Conservation (phyloP, 371 early-diverging fungal species). For the Apophysomyces elegans region DNA sequence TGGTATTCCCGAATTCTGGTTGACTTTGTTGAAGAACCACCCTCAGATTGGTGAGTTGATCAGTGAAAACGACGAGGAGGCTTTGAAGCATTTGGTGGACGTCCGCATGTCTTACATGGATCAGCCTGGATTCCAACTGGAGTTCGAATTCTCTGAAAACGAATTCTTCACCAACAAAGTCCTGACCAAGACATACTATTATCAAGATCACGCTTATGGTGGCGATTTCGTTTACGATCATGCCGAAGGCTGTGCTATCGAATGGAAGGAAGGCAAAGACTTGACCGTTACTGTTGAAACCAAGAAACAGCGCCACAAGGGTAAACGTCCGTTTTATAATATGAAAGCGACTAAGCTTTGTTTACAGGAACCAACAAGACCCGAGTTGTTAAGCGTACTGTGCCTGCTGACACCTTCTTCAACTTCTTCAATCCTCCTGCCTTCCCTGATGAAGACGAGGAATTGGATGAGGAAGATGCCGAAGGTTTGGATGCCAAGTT, state of each 20-base stretch:
- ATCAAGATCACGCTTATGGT: slow-evolving; percentile 71
- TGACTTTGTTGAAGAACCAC: slow-evolving; percentile 87
- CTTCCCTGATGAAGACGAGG: slow-evolving; percentile 76
- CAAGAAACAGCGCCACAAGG: slow-evolving; percentile 98
- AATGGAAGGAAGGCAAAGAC: slow-evolving; percentile 97
- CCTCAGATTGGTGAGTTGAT: slow-evolving; percentile 80
- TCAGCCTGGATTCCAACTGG: slow-evolving; percentile 91
- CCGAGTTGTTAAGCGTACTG: slow-evolving; percentile 94
- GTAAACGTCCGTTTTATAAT: slow-evolving; percentile 25
- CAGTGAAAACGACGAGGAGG: slow-evolving; percentile 88
- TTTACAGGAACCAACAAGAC: slow-evolving; percentile 88
- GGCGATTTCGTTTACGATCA: slow-evolving; percentile 88
- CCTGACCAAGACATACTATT: slow-evolving; percentile 91
- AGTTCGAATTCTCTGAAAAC: slow-evolving; percentile 90
- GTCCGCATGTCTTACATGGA: slow-evolving; percentile 84
- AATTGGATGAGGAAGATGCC: slow-evolving; percentile 75
- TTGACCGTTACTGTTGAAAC: slow-evolving; percentile 89
- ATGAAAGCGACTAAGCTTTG: slow-evolving; percentile 11
- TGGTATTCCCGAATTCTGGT: slow-evolving; percentile 94
- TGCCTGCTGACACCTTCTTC: slow-evolving; percentile 95
- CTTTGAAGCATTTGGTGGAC: slow-evolving; percentile 83
- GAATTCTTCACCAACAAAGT: slow-evolving; percentile 85
- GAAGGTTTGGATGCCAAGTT: slow-evolving; percentile 80
- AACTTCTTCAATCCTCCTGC: slow-evolving; percentile 88
- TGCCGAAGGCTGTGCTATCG: slow-evolving; percentile 87